Conservation (phyloP, 371 early-diverging fungal genomes). For the Rhizomucor pusillus region DNA sequence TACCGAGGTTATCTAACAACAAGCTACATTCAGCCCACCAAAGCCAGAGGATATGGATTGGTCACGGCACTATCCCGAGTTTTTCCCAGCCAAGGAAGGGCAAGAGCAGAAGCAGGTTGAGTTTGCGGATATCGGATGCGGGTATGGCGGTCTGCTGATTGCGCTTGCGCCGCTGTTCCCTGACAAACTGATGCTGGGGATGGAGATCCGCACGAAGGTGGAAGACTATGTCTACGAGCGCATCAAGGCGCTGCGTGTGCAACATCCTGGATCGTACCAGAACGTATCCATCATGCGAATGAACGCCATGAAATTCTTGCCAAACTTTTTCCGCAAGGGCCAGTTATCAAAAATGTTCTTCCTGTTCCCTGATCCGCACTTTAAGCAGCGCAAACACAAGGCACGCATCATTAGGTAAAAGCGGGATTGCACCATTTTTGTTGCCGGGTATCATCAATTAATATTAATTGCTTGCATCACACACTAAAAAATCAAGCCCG, state of each 20-base stretch:
- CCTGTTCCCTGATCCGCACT: constrained; percentile 99
- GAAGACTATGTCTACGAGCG: constrained; percentile 91
- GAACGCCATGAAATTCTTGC: constrained; percentile 99
- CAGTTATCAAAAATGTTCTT: constrained; percentile 98
- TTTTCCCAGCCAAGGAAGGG: constrained; percentile 52
- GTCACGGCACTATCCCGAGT: constrained; percentile 83
- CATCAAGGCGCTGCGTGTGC: constrained; percentile 84
- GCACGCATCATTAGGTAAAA: constrained; percentile 92
- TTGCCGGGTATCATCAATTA: too few relatives aligned
- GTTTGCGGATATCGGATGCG: constrained; percentile 99
- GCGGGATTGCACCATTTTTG: too few relatives aligned
- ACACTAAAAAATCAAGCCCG: constrained; percentile 24
- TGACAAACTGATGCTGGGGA: constrained; percentile 87
- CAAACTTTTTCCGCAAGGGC: constrained; percentile 96
- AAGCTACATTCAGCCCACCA: constrained; percentile 68
- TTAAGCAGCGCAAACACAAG: constrained; percentile 99
- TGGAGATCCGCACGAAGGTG: constrained; percentile 99
- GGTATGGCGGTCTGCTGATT: constrained; percentile 97
- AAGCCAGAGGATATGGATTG: constrained; percentile 88
- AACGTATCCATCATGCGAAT: constrained; percentile 96
- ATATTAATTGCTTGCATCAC: too few relatives aligned
- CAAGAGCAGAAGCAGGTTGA: constrained; percentile 68
- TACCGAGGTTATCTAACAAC: too few relatives aligned
- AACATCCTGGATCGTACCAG: constrained; percentile 83
- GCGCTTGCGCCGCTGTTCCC: constrained; percentile 90